These are phyloP conservation scores for Moesziomyces sp. DNA, from an alignment of 1,284 basidiomycete genomes.

Conservation along the genomic window DNA sequence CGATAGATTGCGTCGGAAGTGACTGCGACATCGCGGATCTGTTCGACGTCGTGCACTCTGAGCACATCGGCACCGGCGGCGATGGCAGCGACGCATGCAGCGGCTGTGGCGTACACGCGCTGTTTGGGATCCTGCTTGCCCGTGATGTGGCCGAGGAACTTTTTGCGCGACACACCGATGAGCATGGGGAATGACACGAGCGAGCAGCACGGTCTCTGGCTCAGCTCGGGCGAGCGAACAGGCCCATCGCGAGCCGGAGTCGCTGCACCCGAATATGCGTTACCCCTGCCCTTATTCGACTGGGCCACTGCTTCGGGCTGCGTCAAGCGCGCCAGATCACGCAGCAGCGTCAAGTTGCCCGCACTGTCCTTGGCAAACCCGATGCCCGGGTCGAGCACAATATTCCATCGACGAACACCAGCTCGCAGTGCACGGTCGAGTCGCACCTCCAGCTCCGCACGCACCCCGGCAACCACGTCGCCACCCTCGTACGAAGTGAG, in stretches of 20 bases:
- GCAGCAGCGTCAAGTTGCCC: conserved; percentile 77
- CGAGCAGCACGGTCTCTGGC: conserved; percentile 43
- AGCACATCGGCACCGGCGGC: conserved; percentile 79
- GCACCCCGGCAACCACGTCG: conserved; percentile 78
- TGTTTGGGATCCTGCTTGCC: conserved; percentile 74
- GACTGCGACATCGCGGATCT: conserved; percentile 75
- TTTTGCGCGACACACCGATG: conserved; percentile 61
- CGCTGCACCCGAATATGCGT: conserved; percentile 21
- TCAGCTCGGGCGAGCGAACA: conserved; percentile 19
- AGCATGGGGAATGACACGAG: conserved; percentile 58
- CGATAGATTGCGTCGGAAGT: conserved; percentile 71
- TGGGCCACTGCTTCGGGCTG: conserved; percentile 26
- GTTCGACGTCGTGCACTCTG: conserved; percentile 83
- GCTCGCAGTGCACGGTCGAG: conserved; percentile 79
- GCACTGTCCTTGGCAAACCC: conserved; percentile 90
- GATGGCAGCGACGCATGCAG: conserved; percentile 80
- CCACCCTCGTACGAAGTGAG: conserved; percentile 75
- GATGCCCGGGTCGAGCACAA: conserved; percentile 90
- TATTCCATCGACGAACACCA: conserved; percentile 87
- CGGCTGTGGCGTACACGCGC: conserved; percentile 82
- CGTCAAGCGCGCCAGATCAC: conserved; percentile 34
- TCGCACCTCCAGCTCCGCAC: conserved; percentile 78
- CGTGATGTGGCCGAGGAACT: conserved; percentile 60
- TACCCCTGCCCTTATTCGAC: conserved; percentile 32
- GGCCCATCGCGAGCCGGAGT: conserved; percentile 24